Base-by-base conservation (phyloP, 2,329 filamentous ascomycete species). In the Paramyrothecium roridum region DNA sequence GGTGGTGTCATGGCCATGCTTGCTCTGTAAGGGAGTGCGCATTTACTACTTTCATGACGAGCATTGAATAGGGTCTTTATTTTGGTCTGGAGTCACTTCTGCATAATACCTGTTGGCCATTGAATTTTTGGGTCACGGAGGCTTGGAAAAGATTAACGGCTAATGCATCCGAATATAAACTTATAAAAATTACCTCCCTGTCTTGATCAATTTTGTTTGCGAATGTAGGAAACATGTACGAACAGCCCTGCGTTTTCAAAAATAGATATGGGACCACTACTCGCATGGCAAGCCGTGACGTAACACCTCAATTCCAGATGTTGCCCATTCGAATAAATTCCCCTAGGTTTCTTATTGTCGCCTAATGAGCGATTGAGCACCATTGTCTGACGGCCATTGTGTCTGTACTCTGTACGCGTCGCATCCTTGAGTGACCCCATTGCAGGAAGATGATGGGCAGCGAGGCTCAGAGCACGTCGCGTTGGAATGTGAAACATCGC, bases 1-100 rank as follows among this genome's bases (percentile, higher is more conserved):
- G 75, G 67, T 59, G 75, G 72, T 61, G 62, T 78, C 57, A 66
- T 74, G 57, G 76, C 75, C 57, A 59, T 72, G 58, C 58, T 80
- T 52, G 76, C 73, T 63, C 67, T 79, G 67, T 80, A 75, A 77
- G 65, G 37, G 12, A 43, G 37, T 22, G 37, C 34, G 21, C 43
- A 12, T 43, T 22, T n/a, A 43, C 7, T 19, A 7, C 37, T 43
- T 7, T 43, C 37, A 43, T 43, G 37, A 43, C 37, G 37, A 43
- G 37, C 13, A 12, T 16, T 10, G n/a, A 49, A 40, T 50, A 23
- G 40, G 19, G 37, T 17, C n/a, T 19, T 43, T 4, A 17, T 43
- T 54, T 43, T 48, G 54, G 50, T 54, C 54, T 60, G 52, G 54
- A 65, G 46, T 61, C 58, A 56, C 62, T 65, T 62, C 52, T 17